Conservation (phyloP, 139 green algal species). For the Micractinium conductrix region DNA sequence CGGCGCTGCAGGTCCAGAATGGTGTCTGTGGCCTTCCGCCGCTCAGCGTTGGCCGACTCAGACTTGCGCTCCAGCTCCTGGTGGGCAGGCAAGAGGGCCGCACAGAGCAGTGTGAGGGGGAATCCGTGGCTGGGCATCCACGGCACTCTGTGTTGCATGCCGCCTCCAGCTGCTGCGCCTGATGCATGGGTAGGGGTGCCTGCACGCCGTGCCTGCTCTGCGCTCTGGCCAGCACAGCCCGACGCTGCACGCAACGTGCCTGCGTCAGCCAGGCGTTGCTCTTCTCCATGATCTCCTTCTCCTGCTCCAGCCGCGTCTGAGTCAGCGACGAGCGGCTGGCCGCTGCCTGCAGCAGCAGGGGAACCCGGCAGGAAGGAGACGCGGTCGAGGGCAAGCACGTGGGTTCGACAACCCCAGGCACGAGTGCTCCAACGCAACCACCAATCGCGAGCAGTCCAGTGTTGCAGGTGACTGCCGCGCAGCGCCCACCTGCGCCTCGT, state of each 20-base stretch:
- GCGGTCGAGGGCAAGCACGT: too few species aligned
- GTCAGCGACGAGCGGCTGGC: constrained; percentile 32
- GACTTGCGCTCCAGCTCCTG: constrained; percentile 50
- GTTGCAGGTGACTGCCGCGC: too few species aligned
- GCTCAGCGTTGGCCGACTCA: constrained; percentile 43
- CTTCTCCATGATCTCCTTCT: constrained; percentile 62
- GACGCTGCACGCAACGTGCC: background rate
- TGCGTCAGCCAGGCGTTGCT: constrained; percentile 56
- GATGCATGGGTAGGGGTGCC: too few species aligned
- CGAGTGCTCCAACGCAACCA: too few species aligned
- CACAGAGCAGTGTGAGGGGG: background rate
- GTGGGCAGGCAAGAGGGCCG: background rate
- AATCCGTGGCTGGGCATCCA: background rate
- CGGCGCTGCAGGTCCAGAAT: constrained; percentile 53
- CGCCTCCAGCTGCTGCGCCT: too few species aligned
- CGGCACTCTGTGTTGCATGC: too few species aligned
- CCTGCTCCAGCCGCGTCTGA: constrained; percentile 48
- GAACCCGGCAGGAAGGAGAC: too few species aligned
- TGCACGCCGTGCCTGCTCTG: too few species aligned
- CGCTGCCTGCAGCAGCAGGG: too few species aligned
- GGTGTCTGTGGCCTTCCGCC: constrained; percentile 38
- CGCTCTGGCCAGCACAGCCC: too few species aligned
- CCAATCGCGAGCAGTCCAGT: too few species aligned
- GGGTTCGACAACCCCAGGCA: too few species aligned
- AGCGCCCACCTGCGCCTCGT: constrained; percentile 48